These are phyloP conservation scores for Lipomyces japonicus DNA, from an alignment of 805 yeast genomes.

Conservation along the genomic window DNA sequence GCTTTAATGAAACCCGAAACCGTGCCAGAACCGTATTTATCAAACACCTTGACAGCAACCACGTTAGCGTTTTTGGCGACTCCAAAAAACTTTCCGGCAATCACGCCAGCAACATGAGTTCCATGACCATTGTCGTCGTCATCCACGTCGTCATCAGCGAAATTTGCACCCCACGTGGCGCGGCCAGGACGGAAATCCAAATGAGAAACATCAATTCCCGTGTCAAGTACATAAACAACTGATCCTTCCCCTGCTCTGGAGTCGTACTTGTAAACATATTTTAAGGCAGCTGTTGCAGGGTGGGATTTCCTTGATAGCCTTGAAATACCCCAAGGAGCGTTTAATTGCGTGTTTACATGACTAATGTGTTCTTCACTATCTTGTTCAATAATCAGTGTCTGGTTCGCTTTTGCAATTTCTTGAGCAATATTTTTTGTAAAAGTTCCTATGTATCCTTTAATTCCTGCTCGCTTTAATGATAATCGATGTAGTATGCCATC, in stretches of 20 bases:
- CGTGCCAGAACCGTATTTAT: conserved; percentile 76
- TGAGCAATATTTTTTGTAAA: background rate
- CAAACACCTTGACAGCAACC: conserved; percentile 75
- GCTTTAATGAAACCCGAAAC: conserved; percentile 84
- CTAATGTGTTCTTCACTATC: conserved; percentile 1
- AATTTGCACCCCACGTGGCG: conserved; percentile 80
- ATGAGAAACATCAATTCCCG: conserved; percentile 76
- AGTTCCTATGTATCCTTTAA: conserved; percentile 1
- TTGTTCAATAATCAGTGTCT: background rate
- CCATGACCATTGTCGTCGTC: conserved; percentile 90
- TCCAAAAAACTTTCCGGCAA: conserved; percentile 74
- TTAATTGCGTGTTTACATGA: conserved; percentile 2
- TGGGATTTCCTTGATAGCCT: background rate
- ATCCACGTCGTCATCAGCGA: conserved; percentile 67
- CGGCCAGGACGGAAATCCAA: conserved; percentile 70
- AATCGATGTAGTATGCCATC: background rate
- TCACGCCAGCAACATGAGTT: conserved; percentile 92
- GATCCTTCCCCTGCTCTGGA: conserved; percentile 3
- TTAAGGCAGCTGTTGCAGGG: background rate
- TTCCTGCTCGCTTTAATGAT: background rate
- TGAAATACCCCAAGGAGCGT: conserved; percentile 12
- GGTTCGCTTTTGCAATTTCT: background rate
- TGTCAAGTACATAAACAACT: conserved; percentile 74
- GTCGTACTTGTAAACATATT: conserved; percentile 9
- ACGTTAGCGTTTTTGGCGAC: conserved; percentile 75